Conservation (phyloP, 176 grass and related monocot species). For the Secale cereale region DNA sequence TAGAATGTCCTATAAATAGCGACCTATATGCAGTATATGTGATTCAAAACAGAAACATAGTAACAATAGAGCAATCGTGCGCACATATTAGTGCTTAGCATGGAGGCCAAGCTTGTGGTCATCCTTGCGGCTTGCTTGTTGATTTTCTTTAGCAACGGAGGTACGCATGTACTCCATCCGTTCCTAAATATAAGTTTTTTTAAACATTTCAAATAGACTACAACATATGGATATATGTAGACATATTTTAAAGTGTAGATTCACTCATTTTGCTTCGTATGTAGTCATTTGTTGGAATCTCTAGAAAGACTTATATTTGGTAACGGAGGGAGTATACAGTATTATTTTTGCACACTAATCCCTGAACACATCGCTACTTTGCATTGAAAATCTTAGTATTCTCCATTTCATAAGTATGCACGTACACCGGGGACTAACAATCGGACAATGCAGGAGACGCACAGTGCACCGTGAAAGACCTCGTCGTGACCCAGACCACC, state of each 20-base stretch:
- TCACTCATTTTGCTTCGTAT: no score
- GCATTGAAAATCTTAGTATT: background rate
- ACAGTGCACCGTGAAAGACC: background rate
- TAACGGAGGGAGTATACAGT: no score
- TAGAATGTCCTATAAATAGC: background rate
- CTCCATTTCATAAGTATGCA: background rate
- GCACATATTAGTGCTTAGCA: background rate
- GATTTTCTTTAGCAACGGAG: background rate
- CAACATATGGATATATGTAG: no score
- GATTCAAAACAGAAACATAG: background rate
- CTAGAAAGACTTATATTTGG: no score
- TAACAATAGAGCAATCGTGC: background rate
- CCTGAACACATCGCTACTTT: background rate
- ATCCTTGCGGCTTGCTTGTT: background rate
- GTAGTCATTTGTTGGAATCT: no score
- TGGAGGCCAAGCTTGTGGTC: background rate
- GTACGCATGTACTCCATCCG: slow-evolving; percentile 17
- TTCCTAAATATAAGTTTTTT: no score
- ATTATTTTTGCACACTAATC: background rate
- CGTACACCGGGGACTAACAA: background rate
- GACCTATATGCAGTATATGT: background rate
- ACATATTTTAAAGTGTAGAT: no score
- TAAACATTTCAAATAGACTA: no score
- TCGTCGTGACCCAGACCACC: background rate
- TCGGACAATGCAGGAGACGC: background rate